phyloP scores from a whole-genome alignment of 1,284 basidiomycete genomes.

The Cutaneotrichosporon daszewskae region DNA sequence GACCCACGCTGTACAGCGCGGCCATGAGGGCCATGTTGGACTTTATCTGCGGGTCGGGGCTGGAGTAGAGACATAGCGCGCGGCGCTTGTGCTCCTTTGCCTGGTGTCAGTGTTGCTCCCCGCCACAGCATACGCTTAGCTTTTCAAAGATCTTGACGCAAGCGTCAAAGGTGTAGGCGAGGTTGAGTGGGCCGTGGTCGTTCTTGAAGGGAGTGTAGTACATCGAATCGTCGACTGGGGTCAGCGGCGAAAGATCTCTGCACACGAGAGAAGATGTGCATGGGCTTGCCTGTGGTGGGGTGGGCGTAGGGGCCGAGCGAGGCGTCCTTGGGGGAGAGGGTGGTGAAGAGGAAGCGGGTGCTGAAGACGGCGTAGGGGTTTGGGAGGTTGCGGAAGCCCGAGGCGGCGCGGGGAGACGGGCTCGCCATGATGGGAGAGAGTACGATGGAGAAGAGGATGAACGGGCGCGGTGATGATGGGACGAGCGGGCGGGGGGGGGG shows the following conservation, averaged over 20 bases:
- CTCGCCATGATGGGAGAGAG: too few relatives aligned
- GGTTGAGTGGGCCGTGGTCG: slow-evolving; percentile 91
- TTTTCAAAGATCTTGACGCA: slow-evolving; percentile 88
- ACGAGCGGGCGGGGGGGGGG: too few relatives aligned
- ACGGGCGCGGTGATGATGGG: slow-evolving; percentile 1
- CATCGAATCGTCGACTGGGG: slow-evolving; percentile 65
- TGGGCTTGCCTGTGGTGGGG: slow-evolving; percentile 25
- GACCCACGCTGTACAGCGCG: slow-evolving; percentile 62
- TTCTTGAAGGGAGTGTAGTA: slow-evolving; percentile 90
- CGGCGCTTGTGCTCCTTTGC: slow-evolving; percentile 54
- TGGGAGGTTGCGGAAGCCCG: slow-evolving; percentile 23
- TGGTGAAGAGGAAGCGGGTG: slow-evolving; percentile 40
- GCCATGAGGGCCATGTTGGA: slow-evolving; percentile 90
- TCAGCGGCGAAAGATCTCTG: slow-evolving; percentile 3
- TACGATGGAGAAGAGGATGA: neutral
- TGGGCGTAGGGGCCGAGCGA: slow-evolving; percentile 26
- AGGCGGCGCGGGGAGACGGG: neutral
- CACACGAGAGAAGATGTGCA: slow-evolving; percentile 37
- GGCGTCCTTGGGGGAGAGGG: slow-evolving; percentile 26
- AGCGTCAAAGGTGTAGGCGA: slow-evolving; percentile 87
- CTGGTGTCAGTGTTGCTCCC: slow-evolving; percentile 46
- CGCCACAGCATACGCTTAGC: slow-evolving; percentile 60
- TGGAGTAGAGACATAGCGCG: slow-evolving; percentile 78
- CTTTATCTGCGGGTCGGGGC: slow-evolving; percentile 74
- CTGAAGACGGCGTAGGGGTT: slow-evolving; percentile 35